These are phyloP conservation scores for Hymenoscyphus fructigenus DNA, from an alignment of 2,329 filamentous ascomycete species.

Conservation along the genomic window DNA sequence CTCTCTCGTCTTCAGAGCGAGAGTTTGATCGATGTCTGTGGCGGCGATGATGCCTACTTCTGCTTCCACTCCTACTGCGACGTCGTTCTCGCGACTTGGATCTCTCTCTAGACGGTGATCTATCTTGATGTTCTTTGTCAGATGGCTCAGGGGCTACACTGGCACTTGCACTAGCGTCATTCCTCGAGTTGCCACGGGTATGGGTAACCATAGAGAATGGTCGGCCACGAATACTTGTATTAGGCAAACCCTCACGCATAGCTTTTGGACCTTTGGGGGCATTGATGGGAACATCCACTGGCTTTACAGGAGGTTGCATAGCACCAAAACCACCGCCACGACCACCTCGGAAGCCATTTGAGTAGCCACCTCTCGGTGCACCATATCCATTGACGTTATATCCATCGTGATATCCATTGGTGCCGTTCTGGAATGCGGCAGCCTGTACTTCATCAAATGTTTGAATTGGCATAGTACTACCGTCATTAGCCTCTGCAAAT, in stretches of 20 bases:
- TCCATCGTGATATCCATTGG: constrained; percentile 21
- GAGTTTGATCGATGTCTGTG: constrained; percentile 35
- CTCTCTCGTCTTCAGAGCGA: constrained; percentile 34
- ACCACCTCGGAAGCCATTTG: constrained; percentile 37
- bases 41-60: constrained; percentile 34
- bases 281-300: constrained; percentile 54
- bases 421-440: constrained; percentile 64
- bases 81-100: constrained; percentile 37
- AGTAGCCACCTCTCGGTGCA: constrained; percentile 39
- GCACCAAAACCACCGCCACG: constrained; percentile 42
- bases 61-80: constrained; percentile 26
- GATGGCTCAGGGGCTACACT: constrained; percentile 30
- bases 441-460: constrained; percentile 34
- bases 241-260: constrained; percentile 85
- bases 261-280: constrained; percentile 93
- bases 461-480: constrained; percentile 34
- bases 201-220: constrained; percentile 38
- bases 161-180: constrained; percentile 28
- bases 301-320: constrained; percentile 36
- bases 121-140: constrained; percentile 26
- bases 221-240: constrained; percentile 63
- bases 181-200: constrained; percentile 27
- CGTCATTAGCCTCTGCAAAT: constrained; percentile 14
- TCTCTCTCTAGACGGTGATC: constrained; percentile 30
- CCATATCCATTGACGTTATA: constrained; percentile 30